These are phyloP conservation scores for Pleurotus pulmonarius DNA, from an alignment of 768 basidiomycete genomes.

Conservation along the genomic window DNA sequence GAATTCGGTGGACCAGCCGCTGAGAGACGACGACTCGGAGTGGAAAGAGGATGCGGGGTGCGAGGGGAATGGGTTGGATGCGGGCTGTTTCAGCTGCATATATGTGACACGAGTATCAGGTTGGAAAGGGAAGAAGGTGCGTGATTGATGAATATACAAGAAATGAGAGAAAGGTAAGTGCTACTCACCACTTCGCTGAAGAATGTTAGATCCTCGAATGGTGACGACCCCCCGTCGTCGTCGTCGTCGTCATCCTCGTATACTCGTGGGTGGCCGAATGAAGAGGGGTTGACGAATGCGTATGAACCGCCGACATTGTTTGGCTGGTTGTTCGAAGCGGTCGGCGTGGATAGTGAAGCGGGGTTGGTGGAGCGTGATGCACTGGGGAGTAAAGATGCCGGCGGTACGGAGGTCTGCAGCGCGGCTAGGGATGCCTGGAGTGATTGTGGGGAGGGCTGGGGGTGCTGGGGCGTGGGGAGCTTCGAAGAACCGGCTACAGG, in stretches of 20 bases:
- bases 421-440: not conserved
- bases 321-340: conserved; percentile 13
- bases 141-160: conserved; percentile 18
- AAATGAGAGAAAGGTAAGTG: conserved; percentile 11
- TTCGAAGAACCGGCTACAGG: not conserved
- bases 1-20: conserved; percentile 3
- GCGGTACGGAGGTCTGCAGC: conserved; percentile 8
- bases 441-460: not conserved
- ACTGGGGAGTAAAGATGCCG: conserved; percentile 26
- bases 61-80: not conserved
- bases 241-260: conserved; percentile 30
- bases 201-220: conserved; percentile 22
- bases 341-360: conserved; percentile 14
- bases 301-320: conserved; percentile 21
- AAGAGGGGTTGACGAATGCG: conserved; percentile 39
- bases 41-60: not conserved
- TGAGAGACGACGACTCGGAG: conserved; percentile 1
- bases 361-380: conserved; percentile 30
- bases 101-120: not conserved
- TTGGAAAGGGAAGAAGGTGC: not conserved
- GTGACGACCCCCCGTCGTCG: conserved; percentile 21
- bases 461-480: no score
- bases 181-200: conserved; percentile 12
- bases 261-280: conserved; percentile 25
- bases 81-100: not conserved